Percentiles rank a stretch among this genome's conserved stretches.
These are phyloP conservation scores for Vickermania ingenoplastis DNA, from an alignment of 208 protist species.

Conservation along the genomic window DNA sequence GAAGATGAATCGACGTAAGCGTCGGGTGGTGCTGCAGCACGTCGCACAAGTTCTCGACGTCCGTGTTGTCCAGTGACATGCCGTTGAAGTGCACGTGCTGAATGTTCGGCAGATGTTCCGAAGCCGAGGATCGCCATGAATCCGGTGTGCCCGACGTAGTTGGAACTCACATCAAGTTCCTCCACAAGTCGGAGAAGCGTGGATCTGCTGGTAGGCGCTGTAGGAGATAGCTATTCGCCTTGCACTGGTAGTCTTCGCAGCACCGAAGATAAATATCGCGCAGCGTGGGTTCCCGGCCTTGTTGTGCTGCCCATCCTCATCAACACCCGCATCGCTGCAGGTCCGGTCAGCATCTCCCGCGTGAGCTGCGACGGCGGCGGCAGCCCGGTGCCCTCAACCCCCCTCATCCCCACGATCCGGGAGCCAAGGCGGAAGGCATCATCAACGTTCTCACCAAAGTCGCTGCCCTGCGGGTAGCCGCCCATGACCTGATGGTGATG, in stretches of 20 bases:
- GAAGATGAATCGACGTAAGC: constrained; percentile 43
- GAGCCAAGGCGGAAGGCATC: background rate
- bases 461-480: background rate
- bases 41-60: constrained; percentile 68
- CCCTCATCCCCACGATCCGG: background rate
- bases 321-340: background rate
- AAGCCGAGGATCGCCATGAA: constrained; percentile 77
- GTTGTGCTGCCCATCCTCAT: constrained; percentile 24
- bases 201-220: constrained; percentile 68
- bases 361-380: background rate
- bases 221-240: constrained; percentile 84
- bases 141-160: constrained; percentile 83
- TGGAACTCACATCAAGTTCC: constrained; percentile 81
- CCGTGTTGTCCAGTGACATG: constrained; percentile 80
- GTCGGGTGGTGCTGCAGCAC: constrained; percentile 34
- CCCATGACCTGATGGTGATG: background rate
- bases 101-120: constrained; percentile 54
- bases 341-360: background rate
- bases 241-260: constrained; percentile 71
- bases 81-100: constrained; percentile 69
- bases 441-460: background rate
- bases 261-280: constrained; percentile 74
- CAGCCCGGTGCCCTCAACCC: background rate
- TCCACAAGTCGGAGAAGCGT: constrained; percentile 58
- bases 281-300: constrained; percentile 29